Evolutionary conservation across 176 grass and related monocot species (phyloP).

Genomic region (Zizania latifolia): DNA sequence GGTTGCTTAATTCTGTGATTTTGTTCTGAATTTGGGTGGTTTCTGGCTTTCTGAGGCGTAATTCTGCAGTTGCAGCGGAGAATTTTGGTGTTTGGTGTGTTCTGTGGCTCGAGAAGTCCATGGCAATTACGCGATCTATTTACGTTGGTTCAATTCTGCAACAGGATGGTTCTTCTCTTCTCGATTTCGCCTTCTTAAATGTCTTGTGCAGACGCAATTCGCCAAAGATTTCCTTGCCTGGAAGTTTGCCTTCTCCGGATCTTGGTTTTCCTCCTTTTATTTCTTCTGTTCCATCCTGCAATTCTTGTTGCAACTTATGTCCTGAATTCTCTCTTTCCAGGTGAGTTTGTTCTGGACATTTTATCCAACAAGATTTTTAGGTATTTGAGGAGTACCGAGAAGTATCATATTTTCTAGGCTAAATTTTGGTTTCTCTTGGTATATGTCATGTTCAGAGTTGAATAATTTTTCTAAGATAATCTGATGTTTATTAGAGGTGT

Average conservation of each 20-base stretch:
- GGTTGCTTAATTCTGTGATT: background rate
- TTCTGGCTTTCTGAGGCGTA: background rate
- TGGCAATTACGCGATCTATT: background rate
- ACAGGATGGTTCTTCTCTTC: background rate
- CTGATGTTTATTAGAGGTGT: too few species aligned
- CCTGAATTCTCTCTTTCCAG: background rate
- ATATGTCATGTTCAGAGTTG: too few species aligned
- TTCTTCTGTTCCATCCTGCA: background rate
- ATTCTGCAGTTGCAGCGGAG: background rate
- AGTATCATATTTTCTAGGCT: too few species aligned
- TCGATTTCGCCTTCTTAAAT: slow-evolving; percentile 12
- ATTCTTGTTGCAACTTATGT: background rate
- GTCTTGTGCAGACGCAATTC: background rate
- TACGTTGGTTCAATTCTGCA: slow-evolving; percentile 13
- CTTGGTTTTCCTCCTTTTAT: background rate
- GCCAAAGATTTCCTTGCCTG: background rate
- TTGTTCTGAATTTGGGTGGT: slow-evolving; percentile 1
- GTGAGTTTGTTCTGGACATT: too few species aligned
- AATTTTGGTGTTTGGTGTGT: slow-evolving; percentile 4
- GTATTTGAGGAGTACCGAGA: too few species aligned
- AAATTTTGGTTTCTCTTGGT: too few species aligned
- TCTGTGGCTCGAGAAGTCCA: background rate
- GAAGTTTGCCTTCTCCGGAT: slow-evolving; percentile 11
- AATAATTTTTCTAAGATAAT: too few species aligned
- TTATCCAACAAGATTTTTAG: too few species aligned